These are phyloP conservation scores for Cucurbitaria berberidis DNA, from an alignment of 2,329 filamentous ascomycete species.

Conservation along the genomic window DNA sequence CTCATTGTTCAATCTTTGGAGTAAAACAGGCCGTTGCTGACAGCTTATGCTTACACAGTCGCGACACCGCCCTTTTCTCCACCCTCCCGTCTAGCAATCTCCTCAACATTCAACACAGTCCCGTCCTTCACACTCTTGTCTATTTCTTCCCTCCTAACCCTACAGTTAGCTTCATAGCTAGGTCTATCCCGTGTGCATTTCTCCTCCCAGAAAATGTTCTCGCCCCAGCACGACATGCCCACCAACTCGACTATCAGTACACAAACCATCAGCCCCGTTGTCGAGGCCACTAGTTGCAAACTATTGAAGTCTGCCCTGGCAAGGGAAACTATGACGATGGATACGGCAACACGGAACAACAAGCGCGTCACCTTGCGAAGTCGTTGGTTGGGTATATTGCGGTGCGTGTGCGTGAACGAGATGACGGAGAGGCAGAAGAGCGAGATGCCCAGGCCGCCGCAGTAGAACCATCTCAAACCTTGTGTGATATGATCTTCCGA, in stretches of 20 bases:
- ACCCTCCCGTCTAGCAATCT: slow-evolving; percentile 38
- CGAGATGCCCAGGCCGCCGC: slow-evolving; percentile 64
- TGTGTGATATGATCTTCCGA: slow-evolving; percentile 58
- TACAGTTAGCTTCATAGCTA: slow-evolving; percentile 42
- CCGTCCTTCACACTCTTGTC: slow-evolving; percentile 40
- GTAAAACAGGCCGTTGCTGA: not conserved
- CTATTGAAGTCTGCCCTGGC: slow-evolving; percentile 55
- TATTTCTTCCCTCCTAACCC: slow-evolving; percentile 38
- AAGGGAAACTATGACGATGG: slow-evolving; percentile 61
- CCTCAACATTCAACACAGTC: slow-evolving; percentile 41
- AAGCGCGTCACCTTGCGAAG: slow-evolving; percentile 60
- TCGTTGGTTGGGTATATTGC: slow-evolving; percentile 57
- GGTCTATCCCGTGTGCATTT: slow-evolving; percentile 30
- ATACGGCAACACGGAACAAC: slow-evolving; percentile 57
- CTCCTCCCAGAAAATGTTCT: slow-evolving; percentile 36
- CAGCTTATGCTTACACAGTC: slow-evolving; percentile 6
- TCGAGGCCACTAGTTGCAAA: slow-evolving; percentile 48
- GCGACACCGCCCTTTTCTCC: slow-evolving; percentile 32
- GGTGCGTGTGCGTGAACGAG: slow-evolving; percentile 63
- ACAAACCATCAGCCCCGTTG: slow-evolving; percentile 47
- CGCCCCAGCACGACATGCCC: slow-evolving; percentile 36
- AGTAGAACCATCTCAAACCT: slow-evolving; percentile 69
- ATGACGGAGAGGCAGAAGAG: slow-evolving; percentile 63
- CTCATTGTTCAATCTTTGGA: not conserved
- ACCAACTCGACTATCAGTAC: slow-evolving; percentile 47